These are phyloP conservation scores for Aureobasidium subglaciale DNA, from an alignment of 2,329 filamentous ascomycete genomes.

Conservation along the genomic window DNA sequence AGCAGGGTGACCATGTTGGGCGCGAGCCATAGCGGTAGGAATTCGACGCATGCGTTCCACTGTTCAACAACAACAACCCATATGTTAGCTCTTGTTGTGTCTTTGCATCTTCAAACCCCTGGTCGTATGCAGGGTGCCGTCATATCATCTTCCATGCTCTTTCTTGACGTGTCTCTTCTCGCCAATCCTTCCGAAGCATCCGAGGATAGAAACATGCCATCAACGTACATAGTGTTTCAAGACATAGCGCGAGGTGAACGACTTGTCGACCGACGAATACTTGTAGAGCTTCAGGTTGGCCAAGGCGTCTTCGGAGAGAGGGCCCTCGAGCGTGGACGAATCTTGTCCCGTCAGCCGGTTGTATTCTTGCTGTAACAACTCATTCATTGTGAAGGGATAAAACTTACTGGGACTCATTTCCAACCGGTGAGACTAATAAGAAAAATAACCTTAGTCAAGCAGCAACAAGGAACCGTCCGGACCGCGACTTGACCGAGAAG, in stretches of 20 bases:
- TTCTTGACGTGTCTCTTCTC: background rate
- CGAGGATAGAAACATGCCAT: background rate
- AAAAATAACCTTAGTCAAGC: conserved; percentile 11
- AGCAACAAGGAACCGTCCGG: conserved; percentile 3
- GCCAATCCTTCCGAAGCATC: background rate
- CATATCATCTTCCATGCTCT: conserved; percentile 1
- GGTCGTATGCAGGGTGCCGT: conserved; percentile 1
- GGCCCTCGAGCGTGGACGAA: conserved; percentile 18
- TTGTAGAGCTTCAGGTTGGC: conserved; percentile 92
- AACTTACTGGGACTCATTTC: conserved; percentile 12
- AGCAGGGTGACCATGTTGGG: conserved; percentile 96
- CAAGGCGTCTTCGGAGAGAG: conserved; percentile 81
- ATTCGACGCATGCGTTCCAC: conserved; percentile 95
- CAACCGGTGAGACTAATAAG: conserved; percentile 3
- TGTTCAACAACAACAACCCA: conserved; percentile 35
- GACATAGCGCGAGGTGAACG: conserved; percentile 85
- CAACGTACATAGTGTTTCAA: conserved; percentile 83
- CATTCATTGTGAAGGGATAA: background rate
- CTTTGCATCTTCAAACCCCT: background rate
- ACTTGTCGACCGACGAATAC: conserved; percentile 96
- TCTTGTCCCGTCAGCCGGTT: conserved; percentile 13
- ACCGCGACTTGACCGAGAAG: conserved; percentile 7
- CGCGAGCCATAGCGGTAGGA: conserved; percentile 90
- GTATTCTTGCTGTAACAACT: conserved; percentile 9
- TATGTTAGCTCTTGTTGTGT: conserved; percentile 3